Evolutionary conservation across 495 filamentous ascomycete genomes (phyloP), one percentile per base, ranked within the genome.

Genomic region (Aspergillus funiculosus): DNA sequence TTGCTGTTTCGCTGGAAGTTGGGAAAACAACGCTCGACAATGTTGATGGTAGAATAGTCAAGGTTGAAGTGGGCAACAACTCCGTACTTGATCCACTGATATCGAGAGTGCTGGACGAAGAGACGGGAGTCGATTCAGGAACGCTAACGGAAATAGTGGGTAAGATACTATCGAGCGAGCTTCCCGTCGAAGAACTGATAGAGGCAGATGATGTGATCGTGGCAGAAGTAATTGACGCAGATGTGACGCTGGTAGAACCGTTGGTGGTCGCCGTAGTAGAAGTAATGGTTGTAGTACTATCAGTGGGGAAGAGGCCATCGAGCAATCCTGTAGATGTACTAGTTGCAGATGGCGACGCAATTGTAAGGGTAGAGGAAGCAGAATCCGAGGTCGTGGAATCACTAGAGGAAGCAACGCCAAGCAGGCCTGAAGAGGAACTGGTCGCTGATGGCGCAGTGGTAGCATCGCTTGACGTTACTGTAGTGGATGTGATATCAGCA

Each of bases 91-190:
- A 44, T 19, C 57, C 24, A 18, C 43, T 50, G 4, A 57, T 31
- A 20, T 50, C 44, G 21, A 46, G 14, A 18, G 53, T 43, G 37
- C 44, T 31, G 4, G 30, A 31, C 14, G 32, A 38, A 22, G 39
- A 22, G 10, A 44, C 22, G 26, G 59, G 53, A 6, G 53, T 42
- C 1, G 46, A 51, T 19, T 46, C 46, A 36, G 64, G 58, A 42
- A 60, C 53, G 39, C 56, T 62, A 36, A 65, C 53, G 19, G 57
- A 51, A 13, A 67, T 59, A 22, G 53, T 54, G 13, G 46, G 43
- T 25, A 48, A 31, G 19, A 51, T 6, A 6, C 19, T 25, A 10
- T 32, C 47, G 24, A 31, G 18, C 42, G 22, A 36, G n/a, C 37
- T 14, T 0, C 22, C 10, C 0, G n/a, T n/a, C n/a, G n/a, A n/a